Evolutionary conservation across 2,329 filamentous ascomycete species (phyloP), one percentile per base, ranked within the genome.

Genomic region (Paramyrothecium sp.): DNA sequence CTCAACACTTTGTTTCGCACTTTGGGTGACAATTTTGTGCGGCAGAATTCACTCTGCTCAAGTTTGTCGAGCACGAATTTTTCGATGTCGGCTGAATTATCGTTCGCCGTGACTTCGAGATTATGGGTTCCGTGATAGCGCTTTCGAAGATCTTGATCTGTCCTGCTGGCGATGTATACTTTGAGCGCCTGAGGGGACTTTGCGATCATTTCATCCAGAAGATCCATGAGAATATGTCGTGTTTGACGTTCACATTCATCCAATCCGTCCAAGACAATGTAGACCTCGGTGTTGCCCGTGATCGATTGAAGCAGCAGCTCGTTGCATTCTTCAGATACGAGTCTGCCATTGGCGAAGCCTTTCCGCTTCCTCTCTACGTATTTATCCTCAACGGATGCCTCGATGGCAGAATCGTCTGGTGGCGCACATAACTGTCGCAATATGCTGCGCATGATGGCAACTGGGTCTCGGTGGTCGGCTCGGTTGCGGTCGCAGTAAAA

Each of bases 81-180:
- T 33, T 63, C 58, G 41, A 64, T 62, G 17, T 63, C 62, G 3
- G 2, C 34, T 58, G 59, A 55, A 16, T 64, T 61, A 19, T 56
- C 51, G 7, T 22, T 54, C 2, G 58, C 58, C 17, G 58, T 50
- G 16, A 64, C 34, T 16, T 56, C 54, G 7, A 64, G 58, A 3
- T 56, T 50, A 20, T 23, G 13, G 17, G 46, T 49, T 3, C 10
- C 33, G 1, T 21, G 21, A 19, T 63, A 63, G 1, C 51, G 48
- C 21, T 56, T 23, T n/a, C 48, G 44, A 16, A 61, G 54, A 7
- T 61, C 58, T 4, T 54, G 48, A 13, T 64, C 58, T 0, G 56
- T 53, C 16, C 61, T 52, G 34, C 56, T 63, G 1, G 62, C 58
- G 13, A 64, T 61, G 16, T 56, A 64, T 3, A 61, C 26, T 20